A percentile compares a stretch with the other conserved stretches of the same genome.
phyloP scores from a whole-genome alignment of 208 protist species.

The Porcisia deanei region DNA sequence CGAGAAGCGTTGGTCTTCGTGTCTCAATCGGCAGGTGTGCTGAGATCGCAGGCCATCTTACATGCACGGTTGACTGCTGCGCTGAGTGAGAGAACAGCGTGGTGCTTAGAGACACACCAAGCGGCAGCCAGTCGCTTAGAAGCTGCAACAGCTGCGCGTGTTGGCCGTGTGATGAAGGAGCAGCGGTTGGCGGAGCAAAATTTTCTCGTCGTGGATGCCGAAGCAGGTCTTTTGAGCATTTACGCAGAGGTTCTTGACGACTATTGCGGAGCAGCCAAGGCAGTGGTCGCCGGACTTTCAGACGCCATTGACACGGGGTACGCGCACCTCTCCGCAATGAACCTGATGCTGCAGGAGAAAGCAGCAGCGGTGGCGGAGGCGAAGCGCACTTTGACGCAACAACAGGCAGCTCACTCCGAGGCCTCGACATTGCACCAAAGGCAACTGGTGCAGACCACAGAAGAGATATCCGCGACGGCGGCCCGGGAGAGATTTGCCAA shows the following conservation, averaged over 20 bases:
- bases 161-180: neutral
- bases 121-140: neutral
- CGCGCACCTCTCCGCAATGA: neutral
- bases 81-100: neutral
- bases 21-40: neutral
- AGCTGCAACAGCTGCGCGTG: neutral
- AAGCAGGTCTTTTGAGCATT: neutral
- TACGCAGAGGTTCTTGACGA: slow-evolving; percentile 7
- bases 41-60: slow-evolving; percentile 3
- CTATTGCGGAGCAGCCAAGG: slow-evolving; percentile 2
- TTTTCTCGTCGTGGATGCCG: neutral
- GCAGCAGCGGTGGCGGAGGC: slow-evolving; percentile 1
- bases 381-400: neutral
- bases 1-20: neutral
- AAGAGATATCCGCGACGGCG: neutral
- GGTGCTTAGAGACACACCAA: neutral
- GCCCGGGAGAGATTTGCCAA: neutral
- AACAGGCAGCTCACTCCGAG: slow-evolving; percentile 2
- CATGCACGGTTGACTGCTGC: neutral
- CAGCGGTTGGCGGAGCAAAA: neutral
- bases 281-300: slow-evolving; percentile 19
- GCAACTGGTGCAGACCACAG: neutral
- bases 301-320: slow-evolving; percentile 12
- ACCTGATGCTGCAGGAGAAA: neutral
- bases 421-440: neutral